phyloP scores from a whole-genome alignment of 2,329 filamentous ascomycete genomes.

The Colletotrichum liaoningense region DNA sequence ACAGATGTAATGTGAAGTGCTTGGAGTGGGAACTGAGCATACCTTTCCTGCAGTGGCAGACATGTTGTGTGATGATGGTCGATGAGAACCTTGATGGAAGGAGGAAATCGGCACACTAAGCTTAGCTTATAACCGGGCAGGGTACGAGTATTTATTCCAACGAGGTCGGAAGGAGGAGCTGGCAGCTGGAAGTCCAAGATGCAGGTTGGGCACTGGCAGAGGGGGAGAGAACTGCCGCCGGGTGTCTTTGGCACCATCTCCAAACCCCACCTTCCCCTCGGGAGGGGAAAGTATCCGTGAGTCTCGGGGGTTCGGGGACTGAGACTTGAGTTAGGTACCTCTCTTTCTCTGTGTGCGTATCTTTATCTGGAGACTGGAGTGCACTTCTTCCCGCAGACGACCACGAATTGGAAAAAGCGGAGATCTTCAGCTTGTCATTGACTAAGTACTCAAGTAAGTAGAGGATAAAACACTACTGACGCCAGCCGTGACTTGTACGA shows the following conservation, averaged over 20 bases:
- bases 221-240: slow-evolving; percentile 28
- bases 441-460: not conserved
- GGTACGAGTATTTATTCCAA: slow-evolving; percentile 34
- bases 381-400: not conserved
- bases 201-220: slow-evolving; percentile 1
- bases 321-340: not conserved
- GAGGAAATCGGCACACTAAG: slow-evolving; percentile 20
- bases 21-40: slow-evolving; percentile 2
- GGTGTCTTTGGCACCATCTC: slow-evolving; percentile 18
- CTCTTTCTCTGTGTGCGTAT: not conserved
- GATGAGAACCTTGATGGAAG: slow-evolving; percentile 38
- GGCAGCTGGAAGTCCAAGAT: slow-evolving; percentile 5
- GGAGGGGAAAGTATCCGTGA: slow-evolving; percentile 12
- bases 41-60: slow-evolving; percentile 39
- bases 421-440: slow-evolving; percentile 15
- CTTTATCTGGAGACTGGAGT: not conserved
- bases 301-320: slow-evolving; percentile 34
- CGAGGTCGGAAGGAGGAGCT: not conserved
- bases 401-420: slow-evolving; percentile 18
- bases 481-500: slow-evolving; percentile 10
- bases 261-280: slow-evolving; percentile 32
- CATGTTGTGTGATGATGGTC: slow-evolving; percentile 28
- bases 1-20: not conserved
- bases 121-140: slow-evolving; percentile 21
- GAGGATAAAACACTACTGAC: slow-evolving; percentile 24